Conservation (phyloP, 768 basidiomycete genomes). For the Naganishia randhawae region DNA sequence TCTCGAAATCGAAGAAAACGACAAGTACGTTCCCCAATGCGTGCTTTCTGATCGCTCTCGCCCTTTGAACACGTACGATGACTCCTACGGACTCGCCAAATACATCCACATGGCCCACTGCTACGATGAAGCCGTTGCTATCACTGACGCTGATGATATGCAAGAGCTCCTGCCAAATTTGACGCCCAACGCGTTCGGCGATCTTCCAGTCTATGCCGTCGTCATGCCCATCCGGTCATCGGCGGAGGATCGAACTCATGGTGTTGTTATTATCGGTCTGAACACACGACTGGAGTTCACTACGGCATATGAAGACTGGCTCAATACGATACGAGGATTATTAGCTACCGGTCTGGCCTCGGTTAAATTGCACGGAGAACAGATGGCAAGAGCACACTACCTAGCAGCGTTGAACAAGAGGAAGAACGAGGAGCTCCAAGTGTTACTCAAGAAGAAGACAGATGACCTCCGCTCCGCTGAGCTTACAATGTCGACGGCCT, state of each 20-base stretch:
- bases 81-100: background rate
- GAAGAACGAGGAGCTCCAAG: slow-evolving; percentile 31
- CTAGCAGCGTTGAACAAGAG: slow-evolving; percentile 31
- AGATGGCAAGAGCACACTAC: slow-evolving; percentile 30
- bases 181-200: slow-evolving; percentile 30
- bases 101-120: slow-evolving; percentile 11
- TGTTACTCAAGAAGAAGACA: slow-evolving; percentile 28
- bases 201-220: slow-evolving; percentile 24
- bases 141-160: background rate
- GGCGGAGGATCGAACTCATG: slow-evolving; percentile 32
- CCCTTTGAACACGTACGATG: background rate
- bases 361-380: slow-evolving; percentile 30
- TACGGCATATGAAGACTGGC: slow-evolving; percentile 29
- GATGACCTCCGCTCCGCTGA: slow-evolving; percentile 26
- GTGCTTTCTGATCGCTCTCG: slow-evolving; percentile 8
- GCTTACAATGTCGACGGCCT: slow-evolving; percentile 23
- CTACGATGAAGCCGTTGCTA: background rate
- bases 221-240: slow-evolving; percentile 34
- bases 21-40: background rate
- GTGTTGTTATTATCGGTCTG: slow-evolving; percentile 30
- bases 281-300: slow-evolving; percentile 30
- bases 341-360: slow-evolving; percentile 31
- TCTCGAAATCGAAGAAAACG: background rate
- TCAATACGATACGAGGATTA: slow-evolving; percentile 30
- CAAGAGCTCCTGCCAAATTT: background rate